Evolutionary conservation across 176 grass and related monocot genomes (phyloP).

Genomic region (Cenchrus fungigraminus): DNA sequence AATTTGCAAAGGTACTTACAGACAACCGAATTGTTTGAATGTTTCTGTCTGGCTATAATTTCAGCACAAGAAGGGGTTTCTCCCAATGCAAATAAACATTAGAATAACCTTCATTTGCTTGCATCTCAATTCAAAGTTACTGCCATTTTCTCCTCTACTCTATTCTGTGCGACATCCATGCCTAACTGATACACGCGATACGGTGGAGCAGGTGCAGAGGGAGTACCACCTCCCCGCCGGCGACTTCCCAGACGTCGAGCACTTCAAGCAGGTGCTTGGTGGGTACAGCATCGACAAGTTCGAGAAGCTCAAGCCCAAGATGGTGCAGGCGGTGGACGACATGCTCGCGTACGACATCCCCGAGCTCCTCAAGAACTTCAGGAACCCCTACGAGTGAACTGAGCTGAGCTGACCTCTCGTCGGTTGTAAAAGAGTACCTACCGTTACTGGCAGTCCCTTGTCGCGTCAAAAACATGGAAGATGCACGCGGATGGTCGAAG

Average conservation of each 20-base stretch:
- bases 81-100: not conserved
- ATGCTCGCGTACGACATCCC: conserved; percentile 92
- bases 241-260: conserved; percentile 86
- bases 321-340: conserved; percentile 87
- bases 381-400: conserved; percentile 78
- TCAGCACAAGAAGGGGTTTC: not conserved
- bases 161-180: not conserved
- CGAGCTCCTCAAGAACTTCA: conserved; percentile 76
- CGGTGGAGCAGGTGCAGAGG: conserved; percentile 77
- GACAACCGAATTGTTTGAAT: conserved; percentile 6
- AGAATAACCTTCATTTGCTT: not conserved
- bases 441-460: not conserved
- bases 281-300: conserved; percentile 95
- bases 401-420: conserved; percentile 42
- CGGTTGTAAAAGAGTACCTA: conserved; percentile 5
- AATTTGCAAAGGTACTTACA: conserved; percentile 81
- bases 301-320: conserved; percentile 92
- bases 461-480: not conserved
- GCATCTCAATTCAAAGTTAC: not conserved
- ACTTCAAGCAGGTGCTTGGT: conserved; percentile 80
- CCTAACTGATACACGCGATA: not conserved
- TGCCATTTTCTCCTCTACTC: not conserved
- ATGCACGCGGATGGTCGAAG: not conserved
- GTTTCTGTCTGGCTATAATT: not conserved
- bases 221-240: conserved; percentile 79